Base-by-base conservation (phyloP, 2,329 filamentous ascomycete genomes). In the Aspergillus fischeri region DNA sequence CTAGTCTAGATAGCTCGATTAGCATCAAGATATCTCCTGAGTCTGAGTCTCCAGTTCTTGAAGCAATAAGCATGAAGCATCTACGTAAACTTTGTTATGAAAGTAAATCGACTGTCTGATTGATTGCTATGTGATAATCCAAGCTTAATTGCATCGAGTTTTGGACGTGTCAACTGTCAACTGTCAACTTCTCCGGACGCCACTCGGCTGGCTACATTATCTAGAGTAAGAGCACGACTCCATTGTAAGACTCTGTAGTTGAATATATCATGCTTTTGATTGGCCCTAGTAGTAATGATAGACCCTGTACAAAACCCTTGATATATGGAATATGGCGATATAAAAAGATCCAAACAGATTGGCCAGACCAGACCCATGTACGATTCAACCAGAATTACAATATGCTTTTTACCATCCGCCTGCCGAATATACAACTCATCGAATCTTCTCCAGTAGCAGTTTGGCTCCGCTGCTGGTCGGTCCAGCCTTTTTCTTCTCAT, bases 391-490 rank as follows among this genome's bases (percentile, higher is more conserved):
- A 32, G 29, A 32, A 32, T 32, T 32, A 38, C 14, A 38, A 38
- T 7, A 38, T 38, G 32, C 32, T 38, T 38, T 32, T 38, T 17
- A 51, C 47, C 49, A 41, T 49, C 53, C 32, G 28, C 45, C 55
- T 55, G 49, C 52, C 44, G 38, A 21, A 52, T 35, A 51, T 47
- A 49, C 20, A 29, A 42, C 59, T 50, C 60, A 71, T 65, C 62
- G 66, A 41, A 75, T 69, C 68, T 73, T 75, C 63, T 70, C 68
- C 49, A 75, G 60, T 52, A 75, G 60, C 54, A 75, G 51, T 64
- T 74, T 75, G 7, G 72, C 78, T 47, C 79, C 80, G 35, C 78
- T 81, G 64, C 80, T 80, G 51, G 70, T 67, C 41, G 74, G 73
- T 11, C 70, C 67, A 5, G 69, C 60, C 63, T 75, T 75, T 59